Conservation (phyloP, 78 protist genomes). For the Bodo saltans region DNA sequence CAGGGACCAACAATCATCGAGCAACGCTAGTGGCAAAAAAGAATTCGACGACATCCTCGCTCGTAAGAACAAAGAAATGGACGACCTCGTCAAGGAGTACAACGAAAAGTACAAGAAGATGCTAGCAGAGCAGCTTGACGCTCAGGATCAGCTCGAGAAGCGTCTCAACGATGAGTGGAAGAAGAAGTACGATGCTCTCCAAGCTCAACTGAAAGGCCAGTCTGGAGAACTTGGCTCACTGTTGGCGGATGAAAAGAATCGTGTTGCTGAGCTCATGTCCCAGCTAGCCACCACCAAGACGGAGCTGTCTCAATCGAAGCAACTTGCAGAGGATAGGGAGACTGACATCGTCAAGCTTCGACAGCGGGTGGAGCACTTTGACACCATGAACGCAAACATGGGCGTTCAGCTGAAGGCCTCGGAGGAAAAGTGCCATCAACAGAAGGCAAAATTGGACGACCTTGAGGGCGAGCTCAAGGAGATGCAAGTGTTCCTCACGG, state of each 20-base stretch:
- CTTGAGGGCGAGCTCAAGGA: neutral
- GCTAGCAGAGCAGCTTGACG: constrained; percentile 29
- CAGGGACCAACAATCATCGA: neutral
- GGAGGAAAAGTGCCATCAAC: neutral
- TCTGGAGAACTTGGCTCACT: neutral
- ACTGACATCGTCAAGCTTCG: too few species aligned
- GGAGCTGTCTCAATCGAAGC: too few species aligned
- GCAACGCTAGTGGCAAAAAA: neutral
- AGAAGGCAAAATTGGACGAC: neutral
- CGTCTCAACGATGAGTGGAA: neutral
- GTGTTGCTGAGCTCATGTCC: neutral
- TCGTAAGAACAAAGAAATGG: constrained; percentile 17
- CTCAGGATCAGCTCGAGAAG: constrained; percentile 16
- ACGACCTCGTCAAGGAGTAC: neutral
- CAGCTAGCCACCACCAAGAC: neutral
- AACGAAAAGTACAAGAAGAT: constrained; percentile 38
- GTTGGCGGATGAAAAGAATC: neutral
- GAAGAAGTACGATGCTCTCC: neutral
- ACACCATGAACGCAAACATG: neutral
- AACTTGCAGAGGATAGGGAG: too few species aligned
- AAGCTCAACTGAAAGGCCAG: neutral
- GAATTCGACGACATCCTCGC: constrained; percentile 2
- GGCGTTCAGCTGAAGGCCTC: constrained; percentile 1
- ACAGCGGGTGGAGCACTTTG: neutral
- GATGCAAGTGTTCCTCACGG: neutral